A percentile compares a stretch with the other conserved stretches of the same genome.
phyloP scores from a whole-genome alignment of 2,329 filamentous ascomycete species.

The Chrysosporium keratinophilum region DNA sequence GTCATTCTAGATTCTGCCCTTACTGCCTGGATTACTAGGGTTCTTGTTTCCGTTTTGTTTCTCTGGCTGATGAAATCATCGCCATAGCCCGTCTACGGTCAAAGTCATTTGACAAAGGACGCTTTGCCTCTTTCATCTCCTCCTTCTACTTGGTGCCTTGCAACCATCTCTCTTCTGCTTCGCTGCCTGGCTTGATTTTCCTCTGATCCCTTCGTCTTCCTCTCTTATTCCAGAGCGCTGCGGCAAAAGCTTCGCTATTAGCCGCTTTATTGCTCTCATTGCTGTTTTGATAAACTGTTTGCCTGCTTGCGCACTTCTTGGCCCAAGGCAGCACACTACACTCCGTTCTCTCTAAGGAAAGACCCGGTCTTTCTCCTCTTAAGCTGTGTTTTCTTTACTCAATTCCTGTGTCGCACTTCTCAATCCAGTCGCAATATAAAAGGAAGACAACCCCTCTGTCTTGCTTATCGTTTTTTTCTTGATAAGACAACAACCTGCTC shows the following conservation, averaged over 20 bases:
- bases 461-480: background rate
- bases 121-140: constrained; percentile 6
- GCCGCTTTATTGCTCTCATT: background rate
- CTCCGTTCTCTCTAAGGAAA: constrained; percentile 2
- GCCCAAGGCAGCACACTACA: constrained; percentile 1
- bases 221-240: background rate
- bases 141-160: constrained; percentile 9
- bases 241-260: constrained; percentile 3
- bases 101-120: constrained; percentile 1
- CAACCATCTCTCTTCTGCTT: background rate
- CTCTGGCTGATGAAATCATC: constrained; percentile 1
- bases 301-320: background rate
- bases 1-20: background rate
- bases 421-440: constrained; percentile 4
- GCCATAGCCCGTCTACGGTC: background rate
- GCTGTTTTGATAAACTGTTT: background rate
- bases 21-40: constrained; percentile 2
- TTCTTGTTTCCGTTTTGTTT: background rate
- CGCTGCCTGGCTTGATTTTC: constrained; percentile 6
- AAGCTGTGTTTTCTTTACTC: background rate
- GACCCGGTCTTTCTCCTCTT: background rate
- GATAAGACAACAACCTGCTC: background rate
- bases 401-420: background rate
- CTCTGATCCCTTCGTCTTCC: background rate
- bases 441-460: constrained; percentile 6